A percentile compares a stretch with the other conserved stretches of the same genome.
Conservation (phyloP, 768 basidiomycete genomes). For the Amylocystis lapponica region DNA sequence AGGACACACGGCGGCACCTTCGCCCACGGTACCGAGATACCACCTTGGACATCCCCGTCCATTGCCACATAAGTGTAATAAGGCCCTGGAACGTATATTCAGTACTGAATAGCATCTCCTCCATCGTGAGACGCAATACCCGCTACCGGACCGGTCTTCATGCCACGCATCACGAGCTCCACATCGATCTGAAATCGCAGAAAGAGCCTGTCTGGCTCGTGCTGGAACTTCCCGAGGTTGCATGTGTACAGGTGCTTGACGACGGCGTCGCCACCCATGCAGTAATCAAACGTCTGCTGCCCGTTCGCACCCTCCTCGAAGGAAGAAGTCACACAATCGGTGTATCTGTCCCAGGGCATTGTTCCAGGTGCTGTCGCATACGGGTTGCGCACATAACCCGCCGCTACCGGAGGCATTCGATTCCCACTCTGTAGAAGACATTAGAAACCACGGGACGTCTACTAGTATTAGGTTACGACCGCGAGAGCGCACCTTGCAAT, state of each 20-base stretch:
- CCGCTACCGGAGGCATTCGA: conserved; percentile 6
- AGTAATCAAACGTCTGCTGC: conserved; percentile 2
- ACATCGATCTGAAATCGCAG: conserved; percentile 5
- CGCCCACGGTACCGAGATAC: not conserved
- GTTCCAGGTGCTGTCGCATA: conserved; percentile 5
- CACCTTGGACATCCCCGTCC: not conserved
- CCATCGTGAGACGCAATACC: not conserved
- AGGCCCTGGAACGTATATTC: conserved; percentile 6
- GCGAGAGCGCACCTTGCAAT: conserved; percentile 9
- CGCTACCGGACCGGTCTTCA: not conserved
- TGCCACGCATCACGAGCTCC: conserved; percentile 1
- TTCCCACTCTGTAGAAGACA: conserved; percentile 1
- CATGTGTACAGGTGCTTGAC: conserved; percentile 13
- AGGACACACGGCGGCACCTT: conserved; percentile 1
- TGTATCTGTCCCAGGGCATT: conserved; percentile 10
- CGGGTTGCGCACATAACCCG: conserved; percentile 8
- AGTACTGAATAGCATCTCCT: too few relatives aligned
- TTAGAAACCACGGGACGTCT: not conserved
- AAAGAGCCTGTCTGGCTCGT: conserved; percentile 5
- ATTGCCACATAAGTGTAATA: conserved; percentile 1
- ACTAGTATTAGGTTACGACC: not conserved
- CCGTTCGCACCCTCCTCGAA: conserved; percentile 1
- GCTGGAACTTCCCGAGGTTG: conserved; percentile 4
- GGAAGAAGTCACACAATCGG: not conserved
- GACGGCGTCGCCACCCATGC: not conserved